Evolutionary conservation across 1,284 basidiomycete genomes (phyloP), one percentile per base, ranked within the genome.

Genomic region (Xanthoconium separans): DNA sequence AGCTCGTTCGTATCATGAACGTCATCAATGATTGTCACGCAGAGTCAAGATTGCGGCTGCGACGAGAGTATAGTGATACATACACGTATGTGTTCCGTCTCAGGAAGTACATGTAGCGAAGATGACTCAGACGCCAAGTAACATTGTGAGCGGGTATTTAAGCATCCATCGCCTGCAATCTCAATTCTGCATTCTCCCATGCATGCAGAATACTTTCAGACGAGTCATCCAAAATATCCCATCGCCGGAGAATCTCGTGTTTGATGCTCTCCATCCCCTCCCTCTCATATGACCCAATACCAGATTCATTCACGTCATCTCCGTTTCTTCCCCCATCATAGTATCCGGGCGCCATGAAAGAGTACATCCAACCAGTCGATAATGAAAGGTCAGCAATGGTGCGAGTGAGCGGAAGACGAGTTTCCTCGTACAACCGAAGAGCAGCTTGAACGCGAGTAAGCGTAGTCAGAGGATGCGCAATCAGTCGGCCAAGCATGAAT

Each of bases 401-500:
- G n/a, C n/a, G 47, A 34, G 13, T 31, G 20, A 7, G 42, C 57
- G 65, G 63, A 8, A 70, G 62, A 6, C 70, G 68, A 36, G 68
- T 37, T 27, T 59, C 50, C 44, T 73, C 62, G 37, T 73, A 75
- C 2, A 73, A 63, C 5, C 53, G 47, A 4, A 75, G 62, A 4
- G 60, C 63, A 1, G 59, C 59, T 10, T 55, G 51, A 9, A 65
- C 52, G 16, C 49, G 63, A 8, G 55, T 37, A 16, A 54, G 58
- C 6, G 64, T 62, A 5, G 60, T 50, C 2, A 61, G 58, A 3
- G 61, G 63, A 42, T 69, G 62, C 0, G 69, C 61, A 30, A 74
- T 63, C 4, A 72, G 59, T 7, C 69, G 61, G 5, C 69, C 72
- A 16, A 75, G 65, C 1, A 75, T 55, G 44, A 61, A 72, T 1